Base-by-base conservation (phyloP, 139 green algal species). In the Chlorella sp. region DNA sequence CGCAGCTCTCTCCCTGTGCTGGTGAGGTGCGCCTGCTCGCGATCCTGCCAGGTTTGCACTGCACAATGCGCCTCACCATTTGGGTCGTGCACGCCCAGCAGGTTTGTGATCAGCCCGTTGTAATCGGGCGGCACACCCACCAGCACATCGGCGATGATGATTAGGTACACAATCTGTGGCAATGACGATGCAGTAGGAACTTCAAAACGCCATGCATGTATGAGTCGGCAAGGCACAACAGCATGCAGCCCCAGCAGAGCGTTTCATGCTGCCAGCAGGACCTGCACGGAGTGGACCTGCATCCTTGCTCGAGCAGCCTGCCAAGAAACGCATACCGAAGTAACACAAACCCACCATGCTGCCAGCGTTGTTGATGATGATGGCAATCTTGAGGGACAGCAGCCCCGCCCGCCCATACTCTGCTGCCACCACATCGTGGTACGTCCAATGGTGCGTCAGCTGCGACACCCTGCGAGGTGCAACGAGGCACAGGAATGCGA, bases 141-240 rank as follows among this genome's bases (percentile, higher is more conserved):
- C 62, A 90, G 63, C 62, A 90, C 74, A 36, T 90, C 86, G 17
- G 56, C 86, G 20, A 90, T 90, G 47, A 90, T 90, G 47, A 90
- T 87, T 12, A 90, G 70, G 60, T 90, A 90, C 17, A 90, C 79
- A 38, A 89, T 87, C 78, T 83, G 78, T 4, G n/a, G 47, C 26
- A 39, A 21, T n/a, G n/a, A n/a, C n/a, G n/a, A n/a, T n/a, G n/a
- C n/a, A n/a, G n/a, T n/a, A n/a, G n/a, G n/a, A n/a, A n/a, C n/a
- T n/a, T n/a, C n/a, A n/a, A n/a, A n/a, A n/a, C n/a, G n/a, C n/a
- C n/a, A n/a, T n/a, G n/a, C n/a, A n/a, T n/a, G n/a, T n/a, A n/a
- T n/a, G n/a, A n/a, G n/a, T n/a, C n/a, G n/a, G n/a, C n/a, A n/a
- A n/a, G n/a, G n/a, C n/a, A n/a, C n/a, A n/a, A n/a, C n/a, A n/a